These are phyloP conservation scores for Nymphaea thermarum DNA, from an alignment of 164 flowering plant species.

Conservation along the genomic window DNA sequence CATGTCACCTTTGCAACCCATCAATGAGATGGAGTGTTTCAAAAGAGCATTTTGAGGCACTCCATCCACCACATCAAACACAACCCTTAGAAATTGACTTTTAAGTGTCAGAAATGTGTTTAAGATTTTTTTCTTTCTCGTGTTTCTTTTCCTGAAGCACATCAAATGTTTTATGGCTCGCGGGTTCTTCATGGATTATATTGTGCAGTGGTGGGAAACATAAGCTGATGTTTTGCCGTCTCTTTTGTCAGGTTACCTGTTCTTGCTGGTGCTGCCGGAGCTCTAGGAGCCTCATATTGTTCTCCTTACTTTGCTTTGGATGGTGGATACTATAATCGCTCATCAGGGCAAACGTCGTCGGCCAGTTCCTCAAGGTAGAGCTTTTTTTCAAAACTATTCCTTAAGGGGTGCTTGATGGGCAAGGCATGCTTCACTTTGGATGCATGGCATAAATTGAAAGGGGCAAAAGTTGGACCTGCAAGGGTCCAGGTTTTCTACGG, in stretches of 20 bases:
- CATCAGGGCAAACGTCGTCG: conserved; percentile 56
- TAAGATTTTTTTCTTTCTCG: background rate
- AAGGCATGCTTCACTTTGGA: no score
- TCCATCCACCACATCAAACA: no score
- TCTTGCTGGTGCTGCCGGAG: conserved; percentile 85
- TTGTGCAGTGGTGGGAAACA: background rate
- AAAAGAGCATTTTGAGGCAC: no score
- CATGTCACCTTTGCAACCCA: background rate
- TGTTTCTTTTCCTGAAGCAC: background rate
- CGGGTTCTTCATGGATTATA: background rate
- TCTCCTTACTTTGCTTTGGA: conserved; percentile 77
- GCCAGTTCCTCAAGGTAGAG: conserved; percentile 46
- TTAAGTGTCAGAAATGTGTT: no score
- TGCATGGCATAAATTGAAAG: no score
- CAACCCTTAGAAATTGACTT: background rate
- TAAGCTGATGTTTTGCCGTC: background rate
- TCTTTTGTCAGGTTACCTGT: conserved; percentile 70
- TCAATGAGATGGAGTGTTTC: no score
- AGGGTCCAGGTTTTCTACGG: no score
- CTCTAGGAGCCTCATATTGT: conserved; percentile 51
- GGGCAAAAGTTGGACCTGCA: no score
- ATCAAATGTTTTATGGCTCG: background rate
- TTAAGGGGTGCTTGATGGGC: no score
- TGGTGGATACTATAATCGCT: conserved; percentile 59
- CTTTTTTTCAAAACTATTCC: background rate